Conservation (phyloP, 2,329 filamentous ascomycete species). For the Cyclaneusma minus region DNA sequence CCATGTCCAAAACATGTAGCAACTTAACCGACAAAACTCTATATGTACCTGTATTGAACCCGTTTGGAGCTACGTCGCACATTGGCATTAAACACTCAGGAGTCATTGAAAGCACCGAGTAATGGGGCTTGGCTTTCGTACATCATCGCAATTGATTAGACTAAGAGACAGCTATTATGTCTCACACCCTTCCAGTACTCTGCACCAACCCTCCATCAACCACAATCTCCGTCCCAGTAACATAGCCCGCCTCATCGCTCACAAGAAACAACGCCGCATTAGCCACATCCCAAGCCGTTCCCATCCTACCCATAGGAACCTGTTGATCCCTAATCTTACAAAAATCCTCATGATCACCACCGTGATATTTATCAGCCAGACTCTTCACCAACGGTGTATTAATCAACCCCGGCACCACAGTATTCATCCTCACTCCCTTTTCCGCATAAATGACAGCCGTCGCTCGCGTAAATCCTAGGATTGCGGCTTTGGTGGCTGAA, state of each 20-base stretch:
- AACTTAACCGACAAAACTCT: no score
- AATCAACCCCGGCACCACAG: slow-evolving; percentile 39
- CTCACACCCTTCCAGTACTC: slow-evolving; percentile 19
- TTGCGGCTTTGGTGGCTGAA: slow-evolving; percentile 32
- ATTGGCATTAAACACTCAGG: no score
- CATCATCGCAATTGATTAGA: no score
- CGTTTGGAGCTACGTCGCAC: no score
- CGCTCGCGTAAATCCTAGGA: slow-evolving; percentile 32
- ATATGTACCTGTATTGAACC: no score
- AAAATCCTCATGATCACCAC: slow-evolving; percentile 30
- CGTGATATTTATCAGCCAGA: slow-evolving; percentile 27
- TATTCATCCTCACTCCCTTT: slow-evolving; percentile 32
- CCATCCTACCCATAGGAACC: slow-evolving; percentile 43
- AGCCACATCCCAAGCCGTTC: slow-evolving; percentile 42
- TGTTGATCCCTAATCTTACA: slow-evolving; percentile 34
- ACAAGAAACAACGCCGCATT: slow-evolving; percentile 40
- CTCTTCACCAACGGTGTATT: slow-evolving; percentile 33
- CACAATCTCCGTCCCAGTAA: slow-evolving; percentile 39
- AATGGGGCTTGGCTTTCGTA: no score
- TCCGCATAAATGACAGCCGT: slow-evolving; percentile 33
- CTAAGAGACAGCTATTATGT: no score
- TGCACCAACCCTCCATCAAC: slow-evolving; percentile 29
- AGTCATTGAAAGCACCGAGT: no score
- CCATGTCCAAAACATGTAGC: no score
- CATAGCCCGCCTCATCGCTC: slow-evolving; percentile 40